Base-by-base conservation (phyloP, 345 rosid genomes). In the Pseudoturritis turrita region DNA sequence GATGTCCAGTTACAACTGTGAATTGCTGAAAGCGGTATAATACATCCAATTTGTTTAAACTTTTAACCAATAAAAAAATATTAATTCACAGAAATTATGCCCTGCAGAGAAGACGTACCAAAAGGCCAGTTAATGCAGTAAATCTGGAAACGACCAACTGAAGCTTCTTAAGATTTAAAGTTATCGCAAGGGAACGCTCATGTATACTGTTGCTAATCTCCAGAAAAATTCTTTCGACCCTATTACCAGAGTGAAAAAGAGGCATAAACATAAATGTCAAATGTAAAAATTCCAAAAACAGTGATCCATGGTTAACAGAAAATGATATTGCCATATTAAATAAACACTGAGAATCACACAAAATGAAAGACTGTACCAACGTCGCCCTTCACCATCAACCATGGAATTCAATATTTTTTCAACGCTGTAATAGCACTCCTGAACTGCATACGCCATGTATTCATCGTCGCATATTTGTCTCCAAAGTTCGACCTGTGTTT, bases 361-460 rank as follows among this genome's bases (percentile, higher is more conserved):
- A 55, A 56, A 56, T 71, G 18, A 65, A 73, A 62, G 79, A 54
- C 55, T 43, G 72, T 84, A 95, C 99, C 99, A 95, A 39, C 91
- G 96, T 70, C 87, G 77, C 46, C 99, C 99, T 87, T 88, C 98
- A 72, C 90, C 96, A 83, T 86, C 92, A 67, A 85, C 89, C 80
- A 95, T 79, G 40, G 96, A 86, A 80, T 83, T 89, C 63, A 95
- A 84, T 62, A 91, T 83, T 71, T 86, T 91, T 66, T 86, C 96
- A 81, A 90, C 78, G 70, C 90, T 87, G 72, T 88, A 87, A 80
- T 87, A 95, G 87, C 96, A 95, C 84, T 95, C 99, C 74, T 82
- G 88, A 79, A 95, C 97, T 25, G 98, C 99, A 78, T 91, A 95
- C 17, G 88, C 87, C 99, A 95, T 91, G 81, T 95, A 95, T 76